Evolutionary conservation across 345 rosid species (phyloP).

Genomic region (Sonneratia caseolaris): DNA sequence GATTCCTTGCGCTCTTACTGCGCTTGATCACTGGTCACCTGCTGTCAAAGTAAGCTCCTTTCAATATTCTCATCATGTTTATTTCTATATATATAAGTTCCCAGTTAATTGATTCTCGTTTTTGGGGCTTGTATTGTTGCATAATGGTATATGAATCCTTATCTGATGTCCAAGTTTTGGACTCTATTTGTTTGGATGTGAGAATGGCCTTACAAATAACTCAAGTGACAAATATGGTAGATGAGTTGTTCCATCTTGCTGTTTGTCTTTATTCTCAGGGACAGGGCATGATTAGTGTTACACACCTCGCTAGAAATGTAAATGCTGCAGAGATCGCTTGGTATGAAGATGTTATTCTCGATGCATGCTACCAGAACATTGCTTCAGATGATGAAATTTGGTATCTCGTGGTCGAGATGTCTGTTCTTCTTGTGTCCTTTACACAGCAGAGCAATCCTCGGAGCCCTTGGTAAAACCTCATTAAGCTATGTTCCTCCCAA

Average conservation of each 20-base stretch:
- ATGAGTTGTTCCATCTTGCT: background rate
- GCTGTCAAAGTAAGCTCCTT: conserved; percentile 62
- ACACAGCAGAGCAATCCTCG: conserved; percentile 53
- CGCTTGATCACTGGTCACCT: conserved; percentile 90
- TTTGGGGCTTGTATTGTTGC: background rate
- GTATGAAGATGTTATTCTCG: conserved; percentile 70
- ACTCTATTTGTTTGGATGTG: background rate
- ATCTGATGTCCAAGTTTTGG: background rate
- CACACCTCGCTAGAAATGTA: conserved; percentile 53
- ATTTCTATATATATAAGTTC: background rate
- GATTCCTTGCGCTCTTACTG: conserved; percentile 83
- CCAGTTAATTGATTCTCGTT: background rate
- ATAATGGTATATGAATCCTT: background rate
- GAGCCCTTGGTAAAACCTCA: conserved; percentile 49
- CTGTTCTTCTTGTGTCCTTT: conserved; percentile 50
- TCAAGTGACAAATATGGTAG: background rate
- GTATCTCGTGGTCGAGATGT: conserved; percentile 71
- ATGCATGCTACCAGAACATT: conserved; percentile 85
- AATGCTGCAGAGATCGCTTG: conserved; percentile 41
- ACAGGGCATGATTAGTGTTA: conserved; percentile 73
- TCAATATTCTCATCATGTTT: background rate
- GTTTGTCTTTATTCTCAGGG: conserved; percentile 40
- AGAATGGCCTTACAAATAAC: background rate
- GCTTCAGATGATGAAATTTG: conserved; percentile 71
- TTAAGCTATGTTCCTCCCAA: conserved; percentile 3